A percentile compares a stretch with the other conserved stretches of the same genome.
phyloP scores from a whole-genome alignment of 2,329 filamentous ascomycete genomes.

The Talaromyces sp. region DNA sequence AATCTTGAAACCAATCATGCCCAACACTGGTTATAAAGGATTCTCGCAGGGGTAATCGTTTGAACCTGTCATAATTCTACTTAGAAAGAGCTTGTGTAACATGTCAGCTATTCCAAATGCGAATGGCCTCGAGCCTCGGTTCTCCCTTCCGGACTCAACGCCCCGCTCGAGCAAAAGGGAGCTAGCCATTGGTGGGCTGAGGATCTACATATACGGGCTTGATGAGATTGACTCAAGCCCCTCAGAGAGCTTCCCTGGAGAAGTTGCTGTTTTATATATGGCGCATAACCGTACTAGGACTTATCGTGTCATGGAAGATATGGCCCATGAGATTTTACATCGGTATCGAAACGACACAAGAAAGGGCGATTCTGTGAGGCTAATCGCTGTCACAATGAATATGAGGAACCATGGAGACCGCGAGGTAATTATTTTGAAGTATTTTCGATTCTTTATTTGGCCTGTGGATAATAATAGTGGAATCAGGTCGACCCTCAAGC shows the following conservation, averaged over 20 bases:
- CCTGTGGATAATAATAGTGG: background rate
- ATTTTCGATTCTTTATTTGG: too few species aligned
- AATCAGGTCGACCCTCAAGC: background rate
- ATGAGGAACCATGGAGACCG: slow-evolving; percentile 7
- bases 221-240: background rate
- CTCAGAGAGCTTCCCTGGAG: background rate
- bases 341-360: background rate
- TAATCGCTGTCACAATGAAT: slow-evolving; percentile 7
- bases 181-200: background rate
- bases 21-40: background rate
- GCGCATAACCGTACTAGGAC: slow-evolving; percentile 7
- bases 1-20: background rate
- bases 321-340: slow-evolving; percentile 7
- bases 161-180: slow-evolving; percentile 5
- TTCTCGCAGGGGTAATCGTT: too few species aligned
- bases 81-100: background rate
- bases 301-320: slow-evolving; percentile 4
- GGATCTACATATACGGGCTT: slow-evolving; percentile 4
- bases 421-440: background rate
- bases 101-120: background rate
- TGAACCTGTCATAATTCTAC: too few species aligned
- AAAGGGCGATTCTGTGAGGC: background rate
- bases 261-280: slow-evolving; percentile 3
- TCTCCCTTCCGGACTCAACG: background rate
- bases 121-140: slow-evolving; percentile 5